phyloP scores from a whole-genome alignment of 441 rosid species.

The Pelargonium citronellum region DNA sequence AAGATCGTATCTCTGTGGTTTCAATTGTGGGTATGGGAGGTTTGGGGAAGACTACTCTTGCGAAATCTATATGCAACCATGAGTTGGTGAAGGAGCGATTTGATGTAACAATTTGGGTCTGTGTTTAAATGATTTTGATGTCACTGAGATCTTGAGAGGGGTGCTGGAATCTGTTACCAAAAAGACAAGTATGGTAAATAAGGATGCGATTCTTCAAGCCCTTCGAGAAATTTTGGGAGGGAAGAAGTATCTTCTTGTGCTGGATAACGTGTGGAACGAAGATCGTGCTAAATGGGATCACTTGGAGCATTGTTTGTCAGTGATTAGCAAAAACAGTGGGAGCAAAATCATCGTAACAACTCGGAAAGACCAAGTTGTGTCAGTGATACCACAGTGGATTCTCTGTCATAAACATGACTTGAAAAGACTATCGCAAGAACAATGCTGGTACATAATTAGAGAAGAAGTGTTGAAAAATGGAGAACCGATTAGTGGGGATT shows the following conservation, averaged over 20 bases:
- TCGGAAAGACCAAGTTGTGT: constrained; percentile 12
- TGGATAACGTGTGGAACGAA: constrained; percentile 31
- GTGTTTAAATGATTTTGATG: constrained; percentile 22
- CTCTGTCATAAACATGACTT: neutral
- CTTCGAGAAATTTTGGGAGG: constrained; percentile 9
- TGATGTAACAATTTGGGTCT: constrained; percentile 22
- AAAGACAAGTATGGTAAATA: neutral
- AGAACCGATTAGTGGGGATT: neutral
- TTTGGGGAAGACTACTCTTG: constrained; percentile 35
- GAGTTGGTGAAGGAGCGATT: constrained; percentile 14
- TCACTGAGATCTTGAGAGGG: constrained; percentile 2
- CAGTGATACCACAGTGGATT: neutral
- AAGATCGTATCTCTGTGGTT: constrained; percentile 16
- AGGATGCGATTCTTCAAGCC: constrained; percentile 6
- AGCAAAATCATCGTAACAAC: constrained; percentile 24
- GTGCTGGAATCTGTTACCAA: constrained; percentile 15
- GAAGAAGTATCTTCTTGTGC: constrained; percentile 24
- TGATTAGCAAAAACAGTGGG: neutral
- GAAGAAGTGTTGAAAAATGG: constrained; percentile 6
- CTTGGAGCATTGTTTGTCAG: constrained; percentile 7
- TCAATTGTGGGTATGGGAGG: constrained; percentile 27
- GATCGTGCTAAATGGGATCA: constrained; percentile 9
- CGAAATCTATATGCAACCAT: constrained; percentile 20
- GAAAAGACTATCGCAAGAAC: neutral
- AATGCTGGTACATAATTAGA: constrained; percentile 26